These are phyloP conservation scores for Debaryomyces tyrocola DNA, from an alignment of 805 yeast genomes.

Conservation along the genomic window DNA sequence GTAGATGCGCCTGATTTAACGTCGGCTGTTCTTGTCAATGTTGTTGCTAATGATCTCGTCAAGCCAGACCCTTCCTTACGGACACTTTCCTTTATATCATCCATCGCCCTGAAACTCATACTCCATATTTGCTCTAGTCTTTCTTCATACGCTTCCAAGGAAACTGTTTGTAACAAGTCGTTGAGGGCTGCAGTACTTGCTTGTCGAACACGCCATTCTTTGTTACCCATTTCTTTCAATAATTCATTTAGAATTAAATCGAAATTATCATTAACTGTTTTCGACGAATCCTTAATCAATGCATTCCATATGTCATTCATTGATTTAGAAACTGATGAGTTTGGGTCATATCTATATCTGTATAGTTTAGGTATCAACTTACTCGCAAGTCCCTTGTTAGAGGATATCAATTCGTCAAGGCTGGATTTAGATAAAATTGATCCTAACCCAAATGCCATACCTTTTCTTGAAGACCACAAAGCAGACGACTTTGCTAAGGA, in stretches of 20 bases:
- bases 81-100: constrained; percentile 93
- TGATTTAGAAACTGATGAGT: constrained; percentile 65
- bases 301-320: constrained; percentile 90
- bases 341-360: constrained; percentile 86
- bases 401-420: constrained; percentile 57
- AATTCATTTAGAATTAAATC: constrained; percentile 64
- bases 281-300: constrained; percentile 59
- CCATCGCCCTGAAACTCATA: constrained; percentile 85
- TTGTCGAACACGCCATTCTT: constrained; percentile 93
- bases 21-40: constrained; percentile 53
- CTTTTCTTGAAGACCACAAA: constrained; percentile 89
- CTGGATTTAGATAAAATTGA: constrained; percentile 78
- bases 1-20: constrained; percentile 36
- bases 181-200: constrained; percentile 75
- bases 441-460: constrained; percentile 91
- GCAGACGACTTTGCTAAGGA: constrained; percentile 84
- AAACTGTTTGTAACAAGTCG: constrained; percentile 65
- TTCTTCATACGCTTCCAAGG: constrained; percentile 51
- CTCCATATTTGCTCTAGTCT: constrained; percentile 73
- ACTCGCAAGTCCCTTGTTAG: constrained; percentile 54
- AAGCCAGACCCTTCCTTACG: constrained; percentile 74
- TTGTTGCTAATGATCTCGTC: constrained; percentile 64
- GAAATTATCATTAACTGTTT: constrained; percentile 53
- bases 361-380: constrained; percentile 78
- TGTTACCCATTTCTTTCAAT: constrained; percentile 65